Base-by-base conservation (phyloP, 345 rosid species). In the Eutrema heterophyllum region DNA sequence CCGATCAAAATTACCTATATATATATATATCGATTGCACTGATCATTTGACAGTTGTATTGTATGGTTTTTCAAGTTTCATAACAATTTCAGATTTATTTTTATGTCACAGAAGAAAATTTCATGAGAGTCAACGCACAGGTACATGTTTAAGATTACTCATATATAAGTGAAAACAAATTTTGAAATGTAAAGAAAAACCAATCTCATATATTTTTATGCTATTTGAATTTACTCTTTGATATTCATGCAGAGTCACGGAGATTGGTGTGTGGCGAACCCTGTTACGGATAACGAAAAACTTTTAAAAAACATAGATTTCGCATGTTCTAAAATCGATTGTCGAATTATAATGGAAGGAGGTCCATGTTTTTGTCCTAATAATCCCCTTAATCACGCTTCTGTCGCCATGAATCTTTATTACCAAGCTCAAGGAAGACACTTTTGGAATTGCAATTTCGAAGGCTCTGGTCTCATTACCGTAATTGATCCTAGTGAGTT, bases 391-490 rank as follows among this genome's bases (percentile, higher is more conserved):
- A 69, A 43, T 46, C 38, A 27, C 9, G 76, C 80, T 62, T 76
- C 80, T 26, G 76, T 76, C 5, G 71, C 51, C 65, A 70, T 76
- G 71, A 76, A 76, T 70, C 52, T 49, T 64, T 70, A 76, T 54
- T 76, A 63, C 44, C 80, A 76, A 64, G 51, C 46, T 36, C 55
- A 43, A 62, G 75, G 71, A 55, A 76, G 76, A 63, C 53, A 62
- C 2, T 8, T 3, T 24, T 5, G 11, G 27, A 32, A 27, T 65
- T 76, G 80, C 44, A 0, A 45, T 15, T 55, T 76, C 30, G 7
- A 14, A 2, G 51, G 41, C 27, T 36, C 79, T 51, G 74, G 55
- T 68, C 14, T 75, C 27, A 43, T 75, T 52, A 6, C 33, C 68
- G 3, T 26, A 18, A 52, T 35, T 52, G 69, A 75, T 61, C 79